These are phyloP conservation scores for Ustilago nuda DNA, from an alignment of 1,284 basidiomycete genomes.

Conservation along the genomic window DNA sequence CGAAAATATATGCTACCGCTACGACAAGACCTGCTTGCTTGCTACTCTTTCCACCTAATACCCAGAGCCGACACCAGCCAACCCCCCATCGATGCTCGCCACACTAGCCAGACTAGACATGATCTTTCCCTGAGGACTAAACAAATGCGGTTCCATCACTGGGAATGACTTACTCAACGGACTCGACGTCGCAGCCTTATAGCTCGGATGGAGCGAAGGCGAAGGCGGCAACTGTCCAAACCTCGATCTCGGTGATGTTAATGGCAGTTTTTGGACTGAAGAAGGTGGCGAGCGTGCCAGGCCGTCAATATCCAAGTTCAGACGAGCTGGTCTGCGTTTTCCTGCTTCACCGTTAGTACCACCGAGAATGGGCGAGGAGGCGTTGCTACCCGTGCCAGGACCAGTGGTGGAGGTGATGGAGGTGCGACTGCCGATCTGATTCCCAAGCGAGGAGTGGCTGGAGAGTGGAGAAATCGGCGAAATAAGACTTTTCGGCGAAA, in stretches of 20 bases:
- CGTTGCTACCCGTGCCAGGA: slow-evolving; percentile 12
- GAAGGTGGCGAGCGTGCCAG: slow-evolving; percentile 19
- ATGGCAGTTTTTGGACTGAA: slow-evolving; percentile 21
- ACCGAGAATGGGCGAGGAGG: slow-evolving; percentile 25
- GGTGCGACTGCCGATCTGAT: slow-evolving; percentile 19
- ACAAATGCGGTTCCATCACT: slow-evolving; percentile 18
- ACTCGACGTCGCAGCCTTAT: slow-evolving; percentile 27
- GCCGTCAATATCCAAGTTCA: slow-evolving; percentile 30
- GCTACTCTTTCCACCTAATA: neutral
- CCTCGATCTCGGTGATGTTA: slow-evolving; percentile 23
- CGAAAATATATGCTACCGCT: neutral
- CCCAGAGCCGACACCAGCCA: slow-evolving; percentile 9
- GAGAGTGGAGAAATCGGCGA: slow-evolving; percentile 36
- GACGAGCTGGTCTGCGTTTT: slow-evolving; percentile 20
- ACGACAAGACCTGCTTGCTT: neutral
- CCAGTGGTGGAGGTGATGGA: slow-evolving; percentile 22
- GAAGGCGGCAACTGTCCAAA: slow-evolving; percentile 35
- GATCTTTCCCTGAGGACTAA: slow-evolving; percentile 25
- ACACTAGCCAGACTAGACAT: slow-evolving; percentile 26
- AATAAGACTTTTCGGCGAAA: slow-evolving; percentile 20
- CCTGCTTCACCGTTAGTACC: neutral
- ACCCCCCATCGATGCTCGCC: slow-evolving; percentile 23
- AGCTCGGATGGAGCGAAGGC: slow-evolving; percentile 36
- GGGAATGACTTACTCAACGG: slow-evolving; percentile 27
- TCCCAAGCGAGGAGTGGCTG: slow-evolving; percentile 28